Percentiles rank a stretch among this genome's conserved stretches.
These are phyloP conservation scores for Citrus mangshanensis DNA, from an alignment of 345 rosid genomes.

Conservation along the genomic window DNA sequence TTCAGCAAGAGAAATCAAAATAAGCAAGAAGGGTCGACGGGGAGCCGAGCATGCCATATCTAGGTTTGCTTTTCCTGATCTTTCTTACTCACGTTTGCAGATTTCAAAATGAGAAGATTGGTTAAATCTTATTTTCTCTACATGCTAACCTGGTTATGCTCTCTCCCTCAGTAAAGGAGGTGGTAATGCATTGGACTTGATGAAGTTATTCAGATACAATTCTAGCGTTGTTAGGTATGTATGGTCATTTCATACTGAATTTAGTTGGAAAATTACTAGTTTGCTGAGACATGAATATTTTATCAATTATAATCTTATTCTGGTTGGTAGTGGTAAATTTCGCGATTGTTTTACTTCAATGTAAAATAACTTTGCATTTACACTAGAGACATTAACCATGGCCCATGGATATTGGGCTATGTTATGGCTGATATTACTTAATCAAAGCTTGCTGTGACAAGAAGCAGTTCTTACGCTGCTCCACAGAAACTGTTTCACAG, in stretches of 20 bases:
- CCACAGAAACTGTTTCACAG: background rate
- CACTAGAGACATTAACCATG: background rate
- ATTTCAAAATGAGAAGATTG: background rate
- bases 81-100: background rate
- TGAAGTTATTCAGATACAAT: slow-evolving; percentile 84
- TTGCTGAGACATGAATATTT: background rate
- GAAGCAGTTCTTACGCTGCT: background rate
- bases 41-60: slow-evolving; percentile 63
- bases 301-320: background rate
- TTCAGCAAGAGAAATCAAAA: slow-evolving; percentile 82
- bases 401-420: background rate
- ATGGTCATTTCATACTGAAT: background rate
- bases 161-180: slow-evolving; percentile 59
- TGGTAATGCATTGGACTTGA: slow-evolving; percentile 72
- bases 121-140: background rate
- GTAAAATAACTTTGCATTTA: background rate
- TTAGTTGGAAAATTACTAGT: background rate
- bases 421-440: background rate
- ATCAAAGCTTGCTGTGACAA: background rate
- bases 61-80: slow-evolving; percentile 40
- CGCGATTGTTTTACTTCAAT: background rate
- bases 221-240: slow-evolving; percentile 78
- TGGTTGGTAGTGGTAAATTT: background rate
- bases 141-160: background rate
- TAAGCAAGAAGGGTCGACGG: slow-evolving; percentile 86